Evolutionary conservation across 176 grass and related monocot species (phyloP).

Genomic region (Carex cristatella): DNA sequence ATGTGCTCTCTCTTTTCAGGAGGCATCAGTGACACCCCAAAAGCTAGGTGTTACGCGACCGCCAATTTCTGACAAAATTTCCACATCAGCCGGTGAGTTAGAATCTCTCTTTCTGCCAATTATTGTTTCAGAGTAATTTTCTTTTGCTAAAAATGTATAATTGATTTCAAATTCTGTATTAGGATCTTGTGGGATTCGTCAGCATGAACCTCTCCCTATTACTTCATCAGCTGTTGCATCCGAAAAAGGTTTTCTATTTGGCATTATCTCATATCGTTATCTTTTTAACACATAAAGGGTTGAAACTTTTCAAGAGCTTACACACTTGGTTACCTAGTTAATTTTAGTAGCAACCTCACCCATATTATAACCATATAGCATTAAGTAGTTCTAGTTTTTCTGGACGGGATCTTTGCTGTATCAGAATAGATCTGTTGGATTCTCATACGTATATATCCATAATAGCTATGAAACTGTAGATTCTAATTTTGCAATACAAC

Average conservation of each 20-base stretch:
- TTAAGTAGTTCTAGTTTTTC: neutral
- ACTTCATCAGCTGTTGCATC: constrained; percentile 27
- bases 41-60: constrained; percentile 12
- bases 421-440: neutral
- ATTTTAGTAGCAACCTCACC: neutral
- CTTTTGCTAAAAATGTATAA: neutral
- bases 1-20: constrained; percentile 34
- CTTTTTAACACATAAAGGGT: neutral
- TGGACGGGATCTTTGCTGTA: neutral
- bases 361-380: neutral
- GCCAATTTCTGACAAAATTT: constrained; percentile 19
- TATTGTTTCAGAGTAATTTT: constrained; percentile 4
- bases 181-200: constrained; percentile 25
- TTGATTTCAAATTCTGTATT: neutral
- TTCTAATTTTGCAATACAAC: neutral
- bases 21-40: neutral
- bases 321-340: neutral
- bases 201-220: constrained; percentile 15
- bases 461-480: neutral
- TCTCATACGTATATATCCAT: neutral
- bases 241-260: constrained; percentile 42
- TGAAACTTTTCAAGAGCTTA: neutral
- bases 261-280: neutral
- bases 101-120: neutral
- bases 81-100: constrained; percentile 29